Conservation (phyloP, 768 basidiomycete species). For the Suillus subluteus region DNA sequence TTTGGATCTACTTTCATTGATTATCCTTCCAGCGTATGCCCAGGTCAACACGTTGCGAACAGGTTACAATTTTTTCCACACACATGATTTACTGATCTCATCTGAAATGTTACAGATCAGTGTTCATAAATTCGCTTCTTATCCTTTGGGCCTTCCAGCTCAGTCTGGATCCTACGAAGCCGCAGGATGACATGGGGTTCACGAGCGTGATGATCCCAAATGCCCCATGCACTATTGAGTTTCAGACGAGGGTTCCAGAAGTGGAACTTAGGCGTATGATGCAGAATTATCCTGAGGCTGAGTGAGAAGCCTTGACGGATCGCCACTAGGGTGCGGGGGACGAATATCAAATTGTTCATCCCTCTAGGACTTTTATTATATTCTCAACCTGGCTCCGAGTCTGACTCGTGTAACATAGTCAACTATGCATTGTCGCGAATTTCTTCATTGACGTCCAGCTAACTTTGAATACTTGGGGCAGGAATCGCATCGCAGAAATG, state of each 20-base stretch:
- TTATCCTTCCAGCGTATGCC: not conserved
- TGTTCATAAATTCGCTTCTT: conserved; percentile 1
- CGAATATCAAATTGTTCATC: too few species aligned
- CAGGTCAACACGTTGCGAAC: not conserved
- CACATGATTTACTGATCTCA: not conserved
- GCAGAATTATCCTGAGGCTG: not conserved
- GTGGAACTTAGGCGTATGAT: not conserved
- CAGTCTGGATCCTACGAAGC: conserved; percentile 1
- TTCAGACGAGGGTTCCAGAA: not conserved
- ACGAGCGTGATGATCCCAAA: not conserved
- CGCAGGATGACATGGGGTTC: conserved; percentile 1
- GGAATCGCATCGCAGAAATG: too few species aligned
- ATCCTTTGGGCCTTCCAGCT: not conserved
- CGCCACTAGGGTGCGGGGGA: not conserved
- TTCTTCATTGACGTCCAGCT: too few species aligned
- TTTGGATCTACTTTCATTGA: not conserved
- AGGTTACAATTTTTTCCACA: not conserved
- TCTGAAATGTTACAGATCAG: not conserved
- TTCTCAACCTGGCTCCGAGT: too few species aligned
- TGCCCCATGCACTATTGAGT: not conserved
- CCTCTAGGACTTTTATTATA: too few species aligned
- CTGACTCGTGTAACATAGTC: too few species aligned
- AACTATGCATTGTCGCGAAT: too few species aligned
- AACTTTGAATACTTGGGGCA: too few species aligned
- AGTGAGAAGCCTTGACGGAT: not conserved